These are phyloP conservation scores for Fusarium napiforme DNA, from an alignment of 2,329 filamentous ascomycete species.

Conservation along the genomic window DNA sequence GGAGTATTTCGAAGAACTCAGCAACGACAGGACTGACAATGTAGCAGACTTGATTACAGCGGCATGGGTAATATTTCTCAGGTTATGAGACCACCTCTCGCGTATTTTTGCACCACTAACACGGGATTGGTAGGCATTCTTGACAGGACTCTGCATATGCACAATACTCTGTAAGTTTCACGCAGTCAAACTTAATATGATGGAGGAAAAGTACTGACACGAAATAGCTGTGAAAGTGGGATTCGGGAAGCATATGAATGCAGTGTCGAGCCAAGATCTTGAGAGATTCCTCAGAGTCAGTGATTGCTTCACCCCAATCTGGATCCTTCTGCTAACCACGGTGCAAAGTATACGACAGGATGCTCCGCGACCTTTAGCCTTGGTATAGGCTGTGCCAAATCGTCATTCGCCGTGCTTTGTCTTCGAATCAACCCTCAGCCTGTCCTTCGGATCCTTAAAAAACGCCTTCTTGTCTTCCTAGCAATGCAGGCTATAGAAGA, in stretches of 20 bases:
- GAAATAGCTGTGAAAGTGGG: conserved; percentile 10
- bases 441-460: conserved; percentile 44
- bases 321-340: background rate
- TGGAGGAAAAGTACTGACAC: background rate
- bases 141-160: conserved; percentile 12
- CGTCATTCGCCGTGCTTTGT: conserved; percentile 49
- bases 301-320: background rate
- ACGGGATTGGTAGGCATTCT: conserved; percentile 6
- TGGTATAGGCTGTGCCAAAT: conserved; percentile 46
- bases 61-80: conserved; percentile 17
- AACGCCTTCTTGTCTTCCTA: conserved; percentile 44
- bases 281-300: conserved; percentile 21
- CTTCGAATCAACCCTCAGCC: conserved; percentile 46
- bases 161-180: conserved; percentile 10
- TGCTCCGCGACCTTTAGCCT: conserved; percentile 46
- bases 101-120: background rate
- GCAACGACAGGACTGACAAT: background rate
- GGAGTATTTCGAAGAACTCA: background rate
- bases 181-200: background rate
- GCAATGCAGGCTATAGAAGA: conserved; percentile 47
- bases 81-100: background rate
- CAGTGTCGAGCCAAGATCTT: conserved; percentile 5
- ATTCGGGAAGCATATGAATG: conserved; percentile 12
- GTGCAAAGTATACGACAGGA: conserved; percentile 30
- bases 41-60: conserved; percentile 17